phyloP scores from a whole-genome alignment of 139 green algal species.

The Marvania coccoides region DNA sequence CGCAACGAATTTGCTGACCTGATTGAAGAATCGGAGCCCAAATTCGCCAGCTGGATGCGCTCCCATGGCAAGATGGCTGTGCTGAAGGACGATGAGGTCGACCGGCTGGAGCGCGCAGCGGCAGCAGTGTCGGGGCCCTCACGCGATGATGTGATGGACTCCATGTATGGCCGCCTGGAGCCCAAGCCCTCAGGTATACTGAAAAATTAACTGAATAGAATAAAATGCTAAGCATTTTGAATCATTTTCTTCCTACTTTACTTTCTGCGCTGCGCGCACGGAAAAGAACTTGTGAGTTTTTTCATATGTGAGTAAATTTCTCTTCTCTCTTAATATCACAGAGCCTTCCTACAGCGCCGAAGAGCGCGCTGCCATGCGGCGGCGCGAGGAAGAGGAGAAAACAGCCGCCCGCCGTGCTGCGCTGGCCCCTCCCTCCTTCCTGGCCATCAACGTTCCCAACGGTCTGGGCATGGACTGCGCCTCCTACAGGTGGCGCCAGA shows the following conservation, averaged over 20 bases:
- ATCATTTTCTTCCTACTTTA: not conserved
- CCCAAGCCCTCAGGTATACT: constrained; percentile 56
- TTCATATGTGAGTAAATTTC: no score
- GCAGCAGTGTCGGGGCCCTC: constrained; percentile 33
- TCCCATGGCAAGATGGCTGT: constrained; percentile 64
- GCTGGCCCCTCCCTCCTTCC: not conserved
- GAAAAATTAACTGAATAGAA: not conserved
- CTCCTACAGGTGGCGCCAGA: constrained; percentile 80
- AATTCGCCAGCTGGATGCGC: constrained; percentile 83
- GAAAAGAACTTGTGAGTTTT: constrained; percentile 6
- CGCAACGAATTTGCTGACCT: constrained; percentile 88
- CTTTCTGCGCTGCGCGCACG: not conserved
- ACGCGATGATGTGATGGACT: constrained; percentile 66
- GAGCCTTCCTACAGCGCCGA: constrained; percentile 39
- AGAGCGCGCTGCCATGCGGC: constrained; percentile 37
- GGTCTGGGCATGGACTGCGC: constrained; percentile 41
- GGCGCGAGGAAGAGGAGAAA: not conserved
- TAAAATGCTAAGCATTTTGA: not conserved
- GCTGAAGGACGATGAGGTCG: constrained; percentile 76
- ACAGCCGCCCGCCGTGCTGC: not conserved
- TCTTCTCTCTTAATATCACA: not conserved
- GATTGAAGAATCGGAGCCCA: constrained; percentile 65
- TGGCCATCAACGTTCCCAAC: constrained; percentile 35
- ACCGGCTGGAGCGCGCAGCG: constrained; percentile 72
- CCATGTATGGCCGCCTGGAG: constrained; percentile 82